Percentiles rank a stretch among this genome's conserved stretches.
Evolutionary conservation across 176 grass and related monocot genomes (phyloP).

Genomic region (Hyparrhenia diplandra): DNA sequence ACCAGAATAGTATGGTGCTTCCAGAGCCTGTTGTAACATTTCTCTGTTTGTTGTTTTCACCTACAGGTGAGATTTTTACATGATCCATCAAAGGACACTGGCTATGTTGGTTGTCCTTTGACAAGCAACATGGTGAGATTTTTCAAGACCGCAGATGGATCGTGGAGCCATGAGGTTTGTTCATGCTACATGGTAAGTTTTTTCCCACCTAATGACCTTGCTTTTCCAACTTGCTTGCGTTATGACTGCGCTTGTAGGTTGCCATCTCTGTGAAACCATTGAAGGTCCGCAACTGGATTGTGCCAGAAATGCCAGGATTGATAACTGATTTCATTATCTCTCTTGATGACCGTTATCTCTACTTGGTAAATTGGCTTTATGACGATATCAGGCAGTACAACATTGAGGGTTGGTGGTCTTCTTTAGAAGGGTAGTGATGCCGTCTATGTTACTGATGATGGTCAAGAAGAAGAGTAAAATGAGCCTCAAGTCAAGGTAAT

Average conservation of each 20-base stretch:
- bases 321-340: conserved; percentile 92
- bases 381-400: conserved; percentile 96
- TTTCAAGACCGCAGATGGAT: conserved; percentile 75
- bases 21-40: neutral
- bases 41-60: conserved; percentile 1
- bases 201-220: conserved; percentile 10
- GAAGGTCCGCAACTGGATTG: conserved; percentile 85
- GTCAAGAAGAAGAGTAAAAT: conserved; percentile 65
- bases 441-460: conserved; percentile 59
- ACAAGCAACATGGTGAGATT: conserved; percentile 93
- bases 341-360: conserved; percentile 80
- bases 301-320: conserved; percentile 93
- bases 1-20: neutral
- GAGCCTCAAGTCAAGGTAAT: conserved; percentile 77
- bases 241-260: conserved; percentile 34
- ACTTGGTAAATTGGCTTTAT: conserved; percentile 95
- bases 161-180: conserved; percentile 87
- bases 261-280: conserved; percentile 64
- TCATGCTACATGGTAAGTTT: neutral
- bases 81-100: conserved; percentile 90
- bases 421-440: conserved; percentile 78
- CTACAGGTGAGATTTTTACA: conserved; percentile 93
- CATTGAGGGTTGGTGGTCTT: conserved; percentile 82
- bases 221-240: neutral
- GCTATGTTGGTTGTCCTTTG: conserved; percentile 81